A percentile compares a stretch with the other conserved stretches of the same genome.
Conservation (phyloP, 129 eudicot species). For the Flaveria brownii region DNA sequence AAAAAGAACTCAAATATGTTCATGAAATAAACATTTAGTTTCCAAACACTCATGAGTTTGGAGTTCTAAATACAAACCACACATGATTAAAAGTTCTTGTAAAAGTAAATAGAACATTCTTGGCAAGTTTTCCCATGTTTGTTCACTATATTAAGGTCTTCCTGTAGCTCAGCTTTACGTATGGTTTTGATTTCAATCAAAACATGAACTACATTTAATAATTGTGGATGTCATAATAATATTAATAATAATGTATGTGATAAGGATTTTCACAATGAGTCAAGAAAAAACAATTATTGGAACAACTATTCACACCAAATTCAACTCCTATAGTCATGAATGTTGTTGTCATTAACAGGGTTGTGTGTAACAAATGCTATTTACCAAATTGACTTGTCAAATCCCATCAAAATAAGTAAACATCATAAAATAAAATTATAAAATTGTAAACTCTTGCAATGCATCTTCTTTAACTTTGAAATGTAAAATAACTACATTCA, state of each 20-base stretch:
- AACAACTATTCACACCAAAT: background rate
- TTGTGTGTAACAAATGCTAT: background rate
- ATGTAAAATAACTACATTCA: background rate
- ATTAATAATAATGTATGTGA: background rate
- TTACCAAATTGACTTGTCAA: background rate
- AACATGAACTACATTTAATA: no score
- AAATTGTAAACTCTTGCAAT: background rate
- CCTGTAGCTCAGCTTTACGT: no score
- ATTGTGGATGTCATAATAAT: no score
- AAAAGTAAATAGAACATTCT: no score
- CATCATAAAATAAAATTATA: background rate
- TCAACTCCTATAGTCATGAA: background rate
- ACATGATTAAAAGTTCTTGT: no score
- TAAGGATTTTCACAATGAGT: background rate
- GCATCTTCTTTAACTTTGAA: background rate
- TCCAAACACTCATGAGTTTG: background rate
- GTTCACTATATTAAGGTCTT: no score
- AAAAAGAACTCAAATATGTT: no score
- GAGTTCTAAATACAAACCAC: no score
- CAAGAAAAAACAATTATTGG: background rate
- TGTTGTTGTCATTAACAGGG: conserved; percentile 11
- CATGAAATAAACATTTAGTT: no score
- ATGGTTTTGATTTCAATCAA: no score
- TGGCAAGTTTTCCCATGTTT: no score
- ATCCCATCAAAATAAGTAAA: background rate